Percentiles rank a stretch among this genome's conserved stretches.
These are phyloP conservation scores for Metschnikowia continentalis DNA, from an alignment of 805 yeast genomes.

Conservation along the genomic window DNA sequence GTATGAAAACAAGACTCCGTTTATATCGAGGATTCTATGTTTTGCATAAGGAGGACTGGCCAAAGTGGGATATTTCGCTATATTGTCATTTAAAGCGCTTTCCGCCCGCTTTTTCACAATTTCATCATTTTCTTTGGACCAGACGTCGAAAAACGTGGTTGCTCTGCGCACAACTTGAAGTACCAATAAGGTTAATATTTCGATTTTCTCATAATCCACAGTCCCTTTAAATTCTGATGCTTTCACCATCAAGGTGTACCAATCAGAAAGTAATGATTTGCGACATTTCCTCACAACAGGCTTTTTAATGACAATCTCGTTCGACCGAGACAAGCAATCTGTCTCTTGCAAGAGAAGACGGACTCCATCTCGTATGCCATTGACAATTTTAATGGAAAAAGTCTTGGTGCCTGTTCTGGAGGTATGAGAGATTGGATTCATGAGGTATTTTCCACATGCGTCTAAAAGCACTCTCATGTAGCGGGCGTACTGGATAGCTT, in stretches of 20 bases:
- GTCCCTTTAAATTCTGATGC: conserved; percentile 74
- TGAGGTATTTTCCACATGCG: conserved; percentile 61
- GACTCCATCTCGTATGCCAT: conserved; percentile 71
- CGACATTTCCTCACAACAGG: conserved; percentile 61
- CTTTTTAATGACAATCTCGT: conserved; percentile 59
- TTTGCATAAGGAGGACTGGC: conserved; percentile 56
- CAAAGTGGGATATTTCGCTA: conserved; percentile 45
- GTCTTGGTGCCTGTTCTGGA: conserved; percentile 41
- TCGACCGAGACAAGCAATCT: conserved; percentile 70
- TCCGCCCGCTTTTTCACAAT: conserved; percentile 38
- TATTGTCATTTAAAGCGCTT: conserved; percentile 30
- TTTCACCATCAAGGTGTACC: conserved; percentile 74
- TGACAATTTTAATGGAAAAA: conserved; percentile 54
- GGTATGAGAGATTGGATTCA: conserved; percentile 56
- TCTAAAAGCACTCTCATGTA: conserved; percentile 55
- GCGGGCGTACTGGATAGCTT: conserved; percentile 15
- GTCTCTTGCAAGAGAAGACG: conserved; percentile 59
- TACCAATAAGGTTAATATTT: conserved; percentile 57
- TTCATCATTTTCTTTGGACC: conserved; percentile 61
- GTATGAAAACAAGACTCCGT: conserved; percentile 55
- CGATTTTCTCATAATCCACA: conserved; percentile 52
- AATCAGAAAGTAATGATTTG: conserved; percentile 65
- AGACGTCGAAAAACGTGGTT: conserved; percentile 58
- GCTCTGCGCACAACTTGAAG: conserved; percentile 67
- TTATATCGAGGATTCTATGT: conserved; percentile 60